Evolutionary conservation across 1,284 basidiomycete species (phyloP).

Genomic region (Ganoderma multipileum): DNA sequence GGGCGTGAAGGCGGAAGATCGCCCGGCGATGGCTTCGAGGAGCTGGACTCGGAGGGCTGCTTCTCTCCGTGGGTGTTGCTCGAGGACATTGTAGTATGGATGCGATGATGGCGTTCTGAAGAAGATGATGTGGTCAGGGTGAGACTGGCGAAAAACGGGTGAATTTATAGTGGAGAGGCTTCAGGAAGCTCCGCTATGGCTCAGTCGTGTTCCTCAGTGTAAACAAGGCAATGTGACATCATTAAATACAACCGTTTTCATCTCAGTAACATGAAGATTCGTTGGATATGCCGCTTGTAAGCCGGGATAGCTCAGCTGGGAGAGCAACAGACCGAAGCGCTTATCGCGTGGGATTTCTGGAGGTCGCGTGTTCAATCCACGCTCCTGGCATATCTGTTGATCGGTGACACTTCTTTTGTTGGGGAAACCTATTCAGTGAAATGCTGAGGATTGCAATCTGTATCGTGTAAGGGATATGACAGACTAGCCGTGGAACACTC

Average conservation of each 20-base stretch:
- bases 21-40: background rate
- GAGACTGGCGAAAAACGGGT: background rate
- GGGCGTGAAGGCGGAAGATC: conserved; percentile 44
- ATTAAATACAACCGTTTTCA: no score
- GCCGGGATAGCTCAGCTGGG: conserved; percentile 78
- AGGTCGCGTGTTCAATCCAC: conserved; percentile 74
- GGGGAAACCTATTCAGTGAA: no score
- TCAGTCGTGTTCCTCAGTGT: background rate
- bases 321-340: conserved; percentile 80
- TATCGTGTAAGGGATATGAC: no score
- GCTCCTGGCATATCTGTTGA: conserved; percentile 51
- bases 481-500: no score
- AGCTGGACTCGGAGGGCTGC: conserved; percentile 25
- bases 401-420: background rate
- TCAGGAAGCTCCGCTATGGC: background rate
- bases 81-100: conserved; percentile 26
- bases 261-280: no score
- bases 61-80: conserved; percentile 24
- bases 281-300: accelerated
- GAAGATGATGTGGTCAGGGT: background rate
- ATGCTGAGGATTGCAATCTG: no score
- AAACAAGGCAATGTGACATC: background rate
- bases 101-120: background rate
- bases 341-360: conserved; percentile 46
- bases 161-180: background rate